Conservation (phyloP, 306 rosid genomes). For the Albizia julibrissin region DNA sequence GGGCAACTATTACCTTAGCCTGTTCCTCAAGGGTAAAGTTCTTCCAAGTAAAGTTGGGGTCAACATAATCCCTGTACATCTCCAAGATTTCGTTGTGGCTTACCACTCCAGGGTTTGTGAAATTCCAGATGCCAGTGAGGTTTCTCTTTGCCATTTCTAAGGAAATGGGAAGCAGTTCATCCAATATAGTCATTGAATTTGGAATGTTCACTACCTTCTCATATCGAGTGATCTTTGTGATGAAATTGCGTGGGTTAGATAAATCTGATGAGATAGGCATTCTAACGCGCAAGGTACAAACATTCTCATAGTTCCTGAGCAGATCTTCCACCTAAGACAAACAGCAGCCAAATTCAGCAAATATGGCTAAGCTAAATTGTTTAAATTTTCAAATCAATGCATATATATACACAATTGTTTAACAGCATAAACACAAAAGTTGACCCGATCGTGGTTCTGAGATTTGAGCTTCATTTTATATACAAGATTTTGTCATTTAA, state of each 20-base stretch:
- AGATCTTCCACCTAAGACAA: conserved; percentile 74
- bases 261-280: conserved; percentile 92
- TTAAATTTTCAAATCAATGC: not conserved
- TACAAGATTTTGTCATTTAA: not conserved
- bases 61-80: conserved; percentile 69
- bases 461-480: not conserved
- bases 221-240: conserved; percentile 78
- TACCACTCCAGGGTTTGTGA: conserved; percentile 91
- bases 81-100: conserved; percentile 90
- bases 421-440: not conserved
- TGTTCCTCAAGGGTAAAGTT: conserved; percentile 88
- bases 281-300: conserved; percentile 80
- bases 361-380: not conserved
- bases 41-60: conserved; percentile 72
- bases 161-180: conserved; percentile 85
- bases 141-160: conserved; percentile 89
- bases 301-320: conserved; percentile 78
- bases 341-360: not conserved
- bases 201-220: conserved; percentile 89
- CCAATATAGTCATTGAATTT: conserved; percentile 86
- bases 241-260: conserved; percentile 80
- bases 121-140: conserved; percentile 84
- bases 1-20: conserved; percentile 89
- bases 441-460: not conserved
- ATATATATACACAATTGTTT: not conserved